Evolutionary conservation across 169 alveolate species (phyloP).

Genomic region (Plasmodium gonderi): DNA sequence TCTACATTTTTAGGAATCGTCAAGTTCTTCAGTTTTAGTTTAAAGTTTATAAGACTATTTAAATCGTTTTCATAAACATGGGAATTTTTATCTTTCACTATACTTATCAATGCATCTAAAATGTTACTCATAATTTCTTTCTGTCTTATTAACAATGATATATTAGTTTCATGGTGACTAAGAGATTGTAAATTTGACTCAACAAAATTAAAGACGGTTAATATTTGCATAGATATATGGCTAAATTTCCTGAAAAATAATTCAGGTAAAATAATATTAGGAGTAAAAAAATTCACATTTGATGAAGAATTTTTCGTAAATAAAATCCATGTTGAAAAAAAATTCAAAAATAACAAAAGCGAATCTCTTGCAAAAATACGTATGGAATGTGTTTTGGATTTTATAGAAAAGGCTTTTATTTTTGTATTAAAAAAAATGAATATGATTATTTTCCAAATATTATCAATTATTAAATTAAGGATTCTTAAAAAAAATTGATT

Average conservation of each 20-base stretch:
- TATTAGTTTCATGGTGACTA: constrained; percentile 31
- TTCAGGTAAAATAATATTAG: constrained; percentile 27
- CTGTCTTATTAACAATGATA: constrained; percentile 26
- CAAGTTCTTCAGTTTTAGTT: constrained; percentile 21
- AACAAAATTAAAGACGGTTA: constrained; percentile 46
- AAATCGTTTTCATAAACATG: constrained; percentile 6
- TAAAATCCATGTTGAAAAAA: constrained; percentile 59
- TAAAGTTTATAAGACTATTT: constrained; percentile 12
- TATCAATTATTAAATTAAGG: constrained; percentile 61
- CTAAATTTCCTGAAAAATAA: constrained; percentile 47
- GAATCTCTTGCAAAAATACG: constrained; percentile 33
- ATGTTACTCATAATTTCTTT: constrained; percentile 48
- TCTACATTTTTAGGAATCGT: background rate
- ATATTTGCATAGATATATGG: constrained; percentile 23
- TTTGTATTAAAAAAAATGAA: constrained; percentile 39
- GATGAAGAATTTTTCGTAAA: constrained; percentile 18
- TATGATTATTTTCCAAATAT: constrained; percentile 57
- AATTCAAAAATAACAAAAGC: constrained; percentile 28
- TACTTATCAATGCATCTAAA: constrained; percentile 29
- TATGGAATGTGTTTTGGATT: constrained; percentile 12
- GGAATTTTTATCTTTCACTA: constrained; percentile 7
- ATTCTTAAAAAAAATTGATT: background rate
- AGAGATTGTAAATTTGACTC: constrained; percentile 25
- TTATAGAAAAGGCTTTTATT: constrained; percentile 37
- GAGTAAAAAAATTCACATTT: background rate